Evolutionary conservation across 1,284 basidiomycete genomes (phyloP), one percentile per base, ranked within the genome.

Genomic region (Mrakiaceae sp.): DNA sequence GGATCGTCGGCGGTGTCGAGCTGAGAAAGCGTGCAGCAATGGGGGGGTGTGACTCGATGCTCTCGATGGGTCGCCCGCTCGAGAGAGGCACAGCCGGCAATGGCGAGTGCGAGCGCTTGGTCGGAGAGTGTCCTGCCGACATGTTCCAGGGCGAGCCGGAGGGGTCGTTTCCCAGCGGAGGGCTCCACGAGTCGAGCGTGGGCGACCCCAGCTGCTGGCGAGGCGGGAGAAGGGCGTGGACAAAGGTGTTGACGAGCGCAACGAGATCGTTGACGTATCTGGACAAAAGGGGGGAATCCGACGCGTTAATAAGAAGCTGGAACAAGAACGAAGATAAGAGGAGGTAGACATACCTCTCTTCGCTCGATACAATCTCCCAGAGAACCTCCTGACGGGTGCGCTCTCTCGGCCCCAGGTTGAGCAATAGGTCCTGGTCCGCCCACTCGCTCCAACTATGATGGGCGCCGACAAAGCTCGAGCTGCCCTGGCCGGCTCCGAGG

Each of bases 311-410:
- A 43, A 52, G 11, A 16, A 5, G 46, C 7, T 16, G 4, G 12
- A 12, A 16, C 8, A 12, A 9, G 54, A 61, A 50, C 7, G 57
- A 63, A 55, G 39, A 54, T 12, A 44, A 66, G 44, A 51, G 56
- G 59, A 49, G 1, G 27, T 27, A 60, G 44, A 81, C 81, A 72
- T 72, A 92, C 88, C 93, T 83, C 75, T 98, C 94, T 77, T 98
- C 95, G 71, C 90, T 93, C 51, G 90, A 88, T 57, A 98, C 94
- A 70, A 98, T 98, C 78, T 98, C 95, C 82, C 93, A 97, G 47
- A 98, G 77, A 3, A 98, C 95, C 78, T 98, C 95, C 75, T 98
- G 95, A 60, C 95, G 82, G 44, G 92, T 97, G 61, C 95, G 84
- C 74, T 98, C 95, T 65, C 93, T 83, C 39, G 90, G 86, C 27